phyloP scores from a whole-genome alignment of 2,329 filamentous ascomycete genomes.

The Colletotrichum salicis region DNA sequence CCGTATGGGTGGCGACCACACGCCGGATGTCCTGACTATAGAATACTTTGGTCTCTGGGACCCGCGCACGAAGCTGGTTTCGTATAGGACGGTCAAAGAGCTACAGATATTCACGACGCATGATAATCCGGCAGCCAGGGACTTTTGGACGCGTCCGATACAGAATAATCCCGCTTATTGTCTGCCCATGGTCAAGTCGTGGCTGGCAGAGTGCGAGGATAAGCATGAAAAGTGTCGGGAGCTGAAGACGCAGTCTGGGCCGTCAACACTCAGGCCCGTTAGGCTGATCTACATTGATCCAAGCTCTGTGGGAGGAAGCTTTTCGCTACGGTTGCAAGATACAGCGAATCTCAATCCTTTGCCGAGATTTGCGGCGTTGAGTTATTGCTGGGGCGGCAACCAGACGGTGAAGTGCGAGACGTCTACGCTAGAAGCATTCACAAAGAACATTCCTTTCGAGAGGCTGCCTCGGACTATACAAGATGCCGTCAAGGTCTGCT shows the following conservation, averaged over 20 bases:
- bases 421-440: background rate
- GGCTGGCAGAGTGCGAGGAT: background rate
- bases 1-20: background rate
- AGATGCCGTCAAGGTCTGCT: background rate
- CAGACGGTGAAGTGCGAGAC: background rate
- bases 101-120: background rate
- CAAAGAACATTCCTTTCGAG: background rate
- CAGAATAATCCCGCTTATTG: background rate
- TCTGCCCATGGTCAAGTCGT: background rate
- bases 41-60: background rate
- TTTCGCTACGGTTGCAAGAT: background rate
- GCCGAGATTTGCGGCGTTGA: background rate
- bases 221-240: background rate
- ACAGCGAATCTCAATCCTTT: background rate
- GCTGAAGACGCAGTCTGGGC: background rate
- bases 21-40: background rate
- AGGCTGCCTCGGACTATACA: background rate
- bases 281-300: background rate
- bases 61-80: background rate
- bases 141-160: background rate
- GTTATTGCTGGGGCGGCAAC: background rate
- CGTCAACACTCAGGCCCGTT: background rate
- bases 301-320: background rate
- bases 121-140: background rate
- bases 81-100: background rate